These are phyloP conservation scores for Grigorovia yakushimaensis DNA, from an alignment of 805 yeast genomes.

Conservation along the genomic window DNA sequence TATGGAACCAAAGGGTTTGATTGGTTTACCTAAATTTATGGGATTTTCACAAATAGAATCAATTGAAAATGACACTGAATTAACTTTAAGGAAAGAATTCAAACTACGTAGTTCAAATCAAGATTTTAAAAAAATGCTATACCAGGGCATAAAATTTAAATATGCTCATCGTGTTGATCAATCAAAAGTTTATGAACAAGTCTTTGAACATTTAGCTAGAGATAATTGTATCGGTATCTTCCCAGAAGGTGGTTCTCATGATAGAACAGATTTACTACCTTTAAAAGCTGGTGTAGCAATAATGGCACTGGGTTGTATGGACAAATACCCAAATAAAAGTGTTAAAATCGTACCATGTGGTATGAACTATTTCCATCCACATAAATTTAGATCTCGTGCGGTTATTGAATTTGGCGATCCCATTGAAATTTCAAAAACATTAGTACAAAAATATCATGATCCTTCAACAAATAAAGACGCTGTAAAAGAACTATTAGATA, in stretches of 20 bases:
- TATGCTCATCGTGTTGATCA: conserved; percentile 82
- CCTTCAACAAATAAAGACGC: conserved; percentile 53
- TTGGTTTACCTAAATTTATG: conserved; percentile 67
- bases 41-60: conserved; percentile 68
- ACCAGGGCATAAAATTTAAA: conserved; percentile 49
- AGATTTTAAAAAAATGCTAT: conserved; percentile 32
- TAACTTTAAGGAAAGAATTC: conserved; percentile 63
- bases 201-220: conserved; percentile 70
- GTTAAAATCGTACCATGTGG: conserved; percentile 94
- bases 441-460: conserved; percentile 54
- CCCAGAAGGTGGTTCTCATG: conserved; percentile 98
- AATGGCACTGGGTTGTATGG: conserved; percentile 95
- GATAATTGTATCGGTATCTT: conserved; percentile 85
- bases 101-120: conserved; percentile 35
- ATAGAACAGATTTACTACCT: conserved; percentile 81
- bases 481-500: conserved; percentile 59
- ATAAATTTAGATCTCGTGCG: conserved; percentile 90
- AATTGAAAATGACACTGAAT: conserved; percentile 61
- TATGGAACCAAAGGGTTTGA: conserved; percentile 53
- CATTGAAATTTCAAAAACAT: conserved; percentile 49
- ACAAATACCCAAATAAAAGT: conserved; percentile 59
- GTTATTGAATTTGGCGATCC: conserved; percentile 93
- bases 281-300: conserved; percentile 95
- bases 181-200: conserved; percentile 69
- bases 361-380: conserved; percentile 93